phyloP scores from a whole-genome alignment of 164 flowering plant genomes.

The Berberis vulgaris region DNA sequence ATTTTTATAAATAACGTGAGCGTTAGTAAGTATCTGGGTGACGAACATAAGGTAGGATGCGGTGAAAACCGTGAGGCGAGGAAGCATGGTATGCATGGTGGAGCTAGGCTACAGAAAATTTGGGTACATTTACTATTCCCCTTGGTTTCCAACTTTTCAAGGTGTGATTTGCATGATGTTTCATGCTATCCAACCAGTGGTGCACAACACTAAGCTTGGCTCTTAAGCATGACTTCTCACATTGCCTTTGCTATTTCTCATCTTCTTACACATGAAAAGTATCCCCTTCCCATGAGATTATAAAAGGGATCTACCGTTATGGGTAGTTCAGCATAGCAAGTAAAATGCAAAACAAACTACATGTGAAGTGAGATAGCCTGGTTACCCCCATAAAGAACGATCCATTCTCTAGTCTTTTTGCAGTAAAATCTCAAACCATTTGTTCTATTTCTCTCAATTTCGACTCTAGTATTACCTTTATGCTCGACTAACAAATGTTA shows the following conservation, averaged over 20 bases:
- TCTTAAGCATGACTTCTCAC: no score
- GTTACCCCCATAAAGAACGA: background rate
- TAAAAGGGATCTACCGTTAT: background rate
- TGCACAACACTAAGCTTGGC: no score
- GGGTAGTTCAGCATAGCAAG: background rate
- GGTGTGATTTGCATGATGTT: no score
- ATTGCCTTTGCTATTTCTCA: background rate
- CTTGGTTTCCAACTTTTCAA: no score
- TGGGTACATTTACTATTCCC: no score
- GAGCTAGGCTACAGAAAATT: no score
- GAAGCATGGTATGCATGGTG: no score
- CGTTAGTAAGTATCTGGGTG: no score
- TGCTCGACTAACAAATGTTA: background rate
- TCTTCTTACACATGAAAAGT: background rate
- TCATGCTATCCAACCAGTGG: no score
- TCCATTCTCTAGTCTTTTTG: background rate
- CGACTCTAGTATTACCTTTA: background rate
- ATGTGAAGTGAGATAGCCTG: background rate
- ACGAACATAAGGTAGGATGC: no score
- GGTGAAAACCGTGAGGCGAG: no score
- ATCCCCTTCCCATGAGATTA: background rate
- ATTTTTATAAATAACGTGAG: no score
- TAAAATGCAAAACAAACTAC: background rate
- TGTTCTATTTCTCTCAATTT: background rate
- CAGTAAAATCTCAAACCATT: background rate